A percentile compares a stretch with the other conserved stretches of the same genome.
Conservation (phyloP, 2,329 filamentous ascomycete species). For the Hypoxylon sp. region DNA sequence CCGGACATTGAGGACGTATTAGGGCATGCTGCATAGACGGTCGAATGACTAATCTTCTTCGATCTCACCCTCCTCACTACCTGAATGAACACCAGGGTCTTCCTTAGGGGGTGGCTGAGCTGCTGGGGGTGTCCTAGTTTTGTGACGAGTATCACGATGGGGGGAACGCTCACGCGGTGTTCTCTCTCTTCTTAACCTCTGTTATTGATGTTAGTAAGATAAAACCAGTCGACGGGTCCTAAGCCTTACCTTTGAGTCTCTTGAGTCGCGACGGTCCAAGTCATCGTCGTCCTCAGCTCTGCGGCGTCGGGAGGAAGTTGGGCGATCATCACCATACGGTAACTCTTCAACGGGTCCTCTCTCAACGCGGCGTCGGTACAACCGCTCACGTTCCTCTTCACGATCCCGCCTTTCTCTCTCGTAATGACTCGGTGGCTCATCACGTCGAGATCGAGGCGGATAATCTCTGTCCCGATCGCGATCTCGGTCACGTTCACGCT, state of each 20-base stretch:
- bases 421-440: constrained; percentile 77
- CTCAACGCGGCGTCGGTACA: constrained; percentile 81
- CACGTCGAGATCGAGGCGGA: constrained; percentile 69
- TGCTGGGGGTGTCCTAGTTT: constrained; percentile 69
- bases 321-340: constrained; percentile 85
- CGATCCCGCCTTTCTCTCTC: constrained; percentile 89
- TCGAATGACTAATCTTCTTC: constrained; percentile 76
- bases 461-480: constrained; percentile 65
- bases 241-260: constrained; percentile 74
- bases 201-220: constrained; percentile 51
- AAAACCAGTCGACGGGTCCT: background rate
- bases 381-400: constrained; percentile 90
- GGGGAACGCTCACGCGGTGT: constrained; percentile 74
- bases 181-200: constrained; percentile 73
- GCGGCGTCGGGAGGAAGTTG: constrained; percentile 78
- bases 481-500: constrained; percentile 57
- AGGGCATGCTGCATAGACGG: constrained; percentile 14
- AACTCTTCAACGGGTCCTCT: constrained; percentile 86
- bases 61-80: constrained; percentile 98
- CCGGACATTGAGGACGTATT: background rate
- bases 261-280: constrained; percentile 73
- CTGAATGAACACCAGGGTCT: constrained; percentile 78
- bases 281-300: constrained; percentile 84
- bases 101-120: constrained; percentile 63
- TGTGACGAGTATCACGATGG: constrained; percentile 69